Base-by-base conservation (phyloP, 2,329 filamentous ascomycete species). In the Coniella vitis region DNA sequence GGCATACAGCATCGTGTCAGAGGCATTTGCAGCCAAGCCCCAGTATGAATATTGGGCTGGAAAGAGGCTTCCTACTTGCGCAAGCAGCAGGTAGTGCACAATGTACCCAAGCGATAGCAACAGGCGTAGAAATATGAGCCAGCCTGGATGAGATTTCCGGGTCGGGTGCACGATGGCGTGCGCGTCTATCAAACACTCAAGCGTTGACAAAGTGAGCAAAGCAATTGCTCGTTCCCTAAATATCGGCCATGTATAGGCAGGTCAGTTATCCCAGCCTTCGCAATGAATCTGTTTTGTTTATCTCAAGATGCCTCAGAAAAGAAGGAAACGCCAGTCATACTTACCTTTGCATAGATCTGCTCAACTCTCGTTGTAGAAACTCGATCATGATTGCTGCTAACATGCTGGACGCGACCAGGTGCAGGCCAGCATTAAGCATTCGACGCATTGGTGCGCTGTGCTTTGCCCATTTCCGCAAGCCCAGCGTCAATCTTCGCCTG, bases 161-260 rank as follows among this genome's bases (percentile, higher is more conserved):
- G 63, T 58, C 37, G 60, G 55, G 39, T 62, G 57, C 13, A 60
- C 56, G 22, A 70, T 62, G 20, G 63, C 62, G 47, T 61, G 54
- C 36, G 65, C 53, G 53, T 69, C 67, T 47, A 71, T 60, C 16
- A 61, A 46, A n/a, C 63, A 56, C 51, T 71, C 68, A 22, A 60
- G 35, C 22, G 49, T 52, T 7, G 69, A 58, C n/a, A 67, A 50
- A 7, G 55, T 44, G 7, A 67, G 55, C 10, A 69, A 56, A 8
- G 61, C 51, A 7, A 64, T 50, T 17, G 64, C 65, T 42, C 56
- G 53, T 2, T 58, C 55, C 19, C 64, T 67, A 38, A 36, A 14
- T 13, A 36, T 13, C 4, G 13, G 7, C 25, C 21, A 29, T 4
- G 25, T 4, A 17, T 10, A 3, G n/a, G 1, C 4, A 19, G n/a